A percentile compares a stretch with the other conserved stretches of the same genome.
These are phyloP conservation scores for Cryptococcus deneoformans DNA, from an alignment of 1,284 basidiomycete species.

Conservation along the genomic window DNA sequence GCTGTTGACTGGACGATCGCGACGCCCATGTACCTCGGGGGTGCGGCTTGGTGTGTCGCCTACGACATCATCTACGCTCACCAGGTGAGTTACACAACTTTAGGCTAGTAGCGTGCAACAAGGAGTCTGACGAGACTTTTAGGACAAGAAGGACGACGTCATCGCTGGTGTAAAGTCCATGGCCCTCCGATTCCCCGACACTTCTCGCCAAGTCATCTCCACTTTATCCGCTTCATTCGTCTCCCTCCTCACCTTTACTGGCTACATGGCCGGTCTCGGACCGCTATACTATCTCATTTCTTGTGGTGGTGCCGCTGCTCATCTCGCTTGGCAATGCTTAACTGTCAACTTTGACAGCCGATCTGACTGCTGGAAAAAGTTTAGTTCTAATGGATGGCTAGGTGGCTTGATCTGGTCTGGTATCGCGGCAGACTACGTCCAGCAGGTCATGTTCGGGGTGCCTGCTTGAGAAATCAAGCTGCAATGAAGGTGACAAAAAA, in stretches of 20 bases:
- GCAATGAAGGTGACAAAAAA: neutral
- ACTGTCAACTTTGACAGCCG: slow-evolving; percentile 73
- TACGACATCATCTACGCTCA: slow-evolving; percentile 99
- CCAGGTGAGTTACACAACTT: slow-evolving; percentile 59
- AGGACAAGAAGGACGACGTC: slow-evolving; percentile 94
- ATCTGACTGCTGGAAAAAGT: slow-evolving; percentile 89
- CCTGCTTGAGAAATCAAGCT: slow-evolving; percentile 1
- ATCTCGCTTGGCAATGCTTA: slow-evolving; percentile 78
- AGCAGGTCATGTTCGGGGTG: slow-evolving; percentile 27
- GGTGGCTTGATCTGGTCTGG: slow-evolving; percentile 90
- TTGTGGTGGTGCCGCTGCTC: slow-evolving; percentile 66
- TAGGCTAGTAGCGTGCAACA: neutral
- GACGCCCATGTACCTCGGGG: slow-evolving; percentile 89
- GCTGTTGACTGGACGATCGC: slow-evolving; percentile 77
- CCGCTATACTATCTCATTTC: slow-evolving; percentile 73
- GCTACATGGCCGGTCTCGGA: slow-evolving; percentile 71
- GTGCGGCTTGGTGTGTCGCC: slow-evolving; percentile 88
- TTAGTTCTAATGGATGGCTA: slow-evolving; percentile 81
- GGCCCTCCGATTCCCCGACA: slow-evolving; percentile 78
- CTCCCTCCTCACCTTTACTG: slow-evolving; percentile 72
- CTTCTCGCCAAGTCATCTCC: slow-evolving; percentile 72
- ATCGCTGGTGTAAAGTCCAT: slow-evolving; percentile 89
- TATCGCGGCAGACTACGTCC: slow-evolving; percentile 70
- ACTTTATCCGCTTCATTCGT: slow-evolving; percentile 72
- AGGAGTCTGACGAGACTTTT: slow-evolving; percentile 1